Conservation (phyloP, 2,329 filamentous ascomycete genomes). For the Diaporthe humulicola region DNA sequence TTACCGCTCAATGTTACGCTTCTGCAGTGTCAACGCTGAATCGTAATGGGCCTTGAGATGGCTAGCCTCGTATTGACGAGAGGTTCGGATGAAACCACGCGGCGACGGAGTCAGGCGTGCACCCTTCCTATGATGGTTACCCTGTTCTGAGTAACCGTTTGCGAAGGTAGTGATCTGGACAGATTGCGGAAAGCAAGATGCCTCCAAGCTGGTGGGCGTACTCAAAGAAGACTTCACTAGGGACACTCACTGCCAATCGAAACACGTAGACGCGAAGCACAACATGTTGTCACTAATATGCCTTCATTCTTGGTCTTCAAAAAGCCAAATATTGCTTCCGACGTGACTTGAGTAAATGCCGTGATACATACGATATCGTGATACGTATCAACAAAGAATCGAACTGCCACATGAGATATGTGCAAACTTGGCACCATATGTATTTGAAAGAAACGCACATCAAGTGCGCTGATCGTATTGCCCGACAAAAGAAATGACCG, state of each 20-base stretch:
- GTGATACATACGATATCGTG: background rate
- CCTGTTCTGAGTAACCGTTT: background rate
- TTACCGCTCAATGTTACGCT: background rate
- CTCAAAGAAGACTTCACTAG: background rate
- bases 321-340: background rate
- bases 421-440: conserved; percentile 11
- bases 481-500: background rate
- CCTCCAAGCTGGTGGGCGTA: background rate
- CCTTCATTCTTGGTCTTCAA: background rate
- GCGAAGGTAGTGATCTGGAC: background rate
- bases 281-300: background rate
- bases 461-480: background rate
- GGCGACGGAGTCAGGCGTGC: background rate
- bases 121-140: background rate
- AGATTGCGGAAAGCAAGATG: background rate
- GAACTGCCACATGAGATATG: background rate
- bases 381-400: background rate
- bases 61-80: background rate
- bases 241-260: background rate
- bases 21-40: background rate
- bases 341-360: background rate
- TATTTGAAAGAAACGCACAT: background rate
- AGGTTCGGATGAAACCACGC: conserved; percentile 15
- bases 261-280: background rate
- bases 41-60: background rate